Base-by-base conservation (phyloP, 176 grass and related monocot species). In the Zizania latifolia region DNA sequence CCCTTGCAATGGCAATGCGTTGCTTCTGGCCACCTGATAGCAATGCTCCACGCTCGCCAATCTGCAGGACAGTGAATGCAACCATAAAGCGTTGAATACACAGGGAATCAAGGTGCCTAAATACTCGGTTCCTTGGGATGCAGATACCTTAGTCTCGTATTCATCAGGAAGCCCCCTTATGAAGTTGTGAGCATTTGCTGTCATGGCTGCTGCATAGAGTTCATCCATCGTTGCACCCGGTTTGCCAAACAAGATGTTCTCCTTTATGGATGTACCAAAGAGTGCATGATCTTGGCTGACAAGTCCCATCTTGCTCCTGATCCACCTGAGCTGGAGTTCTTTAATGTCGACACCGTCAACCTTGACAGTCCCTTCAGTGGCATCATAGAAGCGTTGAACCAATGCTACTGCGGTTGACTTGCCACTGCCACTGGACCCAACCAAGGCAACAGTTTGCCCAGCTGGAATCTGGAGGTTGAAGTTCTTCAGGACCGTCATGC, bases 241-340 rank as follows among this genome's bases (percentile, higher is more conserved):
- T 67, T 99, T 99, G 29, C 95, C 89, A 3, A 99, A 88, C 80
- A 99, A 73, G 66, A 99, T 94, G 78, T 99, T 99, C 65, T 94
- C 91, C 74, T 82, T 94, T 78, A 99, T 84, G 17, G 95, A 99
- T 2, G 95, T 92, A 19, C 95, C 95, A 12, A 98, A 98, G 23
- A 98, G 73, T 13, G 91, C 95, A 79, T 98, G 95, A 45, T 99
- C 95, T 79, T 99, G 95, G 82, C 91, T 99, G 34, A 99, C 95
- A 21, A 99, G 79, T 44, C 95, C 95, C 95, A 99, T 99, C 57
- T 90, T 94, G 31, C 72, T 86, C 66, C 95, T 90, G 85, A 99
- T 86, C 89, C 89, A 99, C 76, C 68, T 94, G 34, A 98, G 73
- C 8, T 92, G 84, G 31, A 94, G 81, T 68, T 77, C 68, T 45